A percentile compares a stretch with the other conserved stretches of the same genome.
These are phyloP conservation scores for Oryza rufipogon DNA, from an alignment of 176 grass and related monocot genomes.

Conservation along the genomic window DNA sequence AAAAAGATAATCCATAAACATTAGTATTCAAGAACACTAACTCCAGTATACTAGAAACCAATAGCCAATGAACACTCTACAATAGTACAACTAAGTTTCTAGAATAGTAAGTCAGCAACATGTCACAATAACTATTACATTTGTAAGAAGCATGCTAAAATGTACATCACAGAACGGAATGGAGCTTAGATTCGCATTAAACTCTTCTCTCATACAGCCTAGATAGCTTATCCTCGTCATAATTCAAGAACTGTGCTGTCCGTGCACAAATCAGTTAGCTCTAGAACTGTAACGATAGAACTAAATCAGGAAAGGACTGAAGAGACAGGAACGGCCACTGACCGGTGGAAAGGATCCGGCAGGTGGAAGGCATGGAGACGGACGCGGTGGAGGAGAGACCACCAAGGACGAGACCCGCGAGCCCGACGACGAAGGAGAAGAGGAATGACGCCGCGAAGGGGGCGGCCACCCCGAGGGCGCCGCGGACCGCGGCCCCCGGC, in stretches of 20 bases:
- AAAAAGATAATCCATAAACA: background rate
- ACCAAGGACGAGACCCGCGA: conserved; percentile 67
- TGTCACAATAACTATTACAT: background rate
- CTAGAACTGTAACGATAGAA: background rate
- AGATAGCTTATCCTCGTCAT: conserved; percentile 3
- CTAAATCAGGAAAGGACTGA: conserved; percentile 5
- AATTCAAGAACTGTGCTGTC: background rate
- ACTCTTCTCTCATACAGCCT: background rate
- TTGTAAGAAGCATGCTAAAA: conserved; percentile 6
- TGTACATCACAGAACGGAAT: background rate
- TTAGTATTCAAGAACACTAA: background rate
- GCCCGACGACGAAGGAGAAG: conserved; percentile 76
- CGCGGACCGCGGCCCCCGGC: conserved; percentile 47
- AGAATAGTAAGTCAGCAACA: conserved; percentile 5
- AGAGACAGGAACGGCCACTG: conserved; percentile 14
- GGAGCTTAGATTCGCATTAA: conserved; percentile 9
- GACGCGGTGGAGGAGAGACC: conserved; percentile 61
- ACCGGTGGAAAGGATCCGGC: conserved; percentile 87
- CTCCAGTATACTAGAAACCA: conserved; percentile 18
- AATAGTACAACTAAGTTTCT: background rate
- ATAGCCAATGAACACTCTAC: background rate
- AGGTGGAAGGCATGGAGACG: conserved; percentile 80
- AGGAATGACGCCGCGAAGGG: conserved; percentile 69
- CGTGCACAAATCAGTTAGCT: background rate
- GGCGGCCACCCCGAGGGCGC: conserved; percentile 59